phyloP scores from a whole-genome alignment of 805 yeast species.

The Sungouiella thailandica region DNA sequence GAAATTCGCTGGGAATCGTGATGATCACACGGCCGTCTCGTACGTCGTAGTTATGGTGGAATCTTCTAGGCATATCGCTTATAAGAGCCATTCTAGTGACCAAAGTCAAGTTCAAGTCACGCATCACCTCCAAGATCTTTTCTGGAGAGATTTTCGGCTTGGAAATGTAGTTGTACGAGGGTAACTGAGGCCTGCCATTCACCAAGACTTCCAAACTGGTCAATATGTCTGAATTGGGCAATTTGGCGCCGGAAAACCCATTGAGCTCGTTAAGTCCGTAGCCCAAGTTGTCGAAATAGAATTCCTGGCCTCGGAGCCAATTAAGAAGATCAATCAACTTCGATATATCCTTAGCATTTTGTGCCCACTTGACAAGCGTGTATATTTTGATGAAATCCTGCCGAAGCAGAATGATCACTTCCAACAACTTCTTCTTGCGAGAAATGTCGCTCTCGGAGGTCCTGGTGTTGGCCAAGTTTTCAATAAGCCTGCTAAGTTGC shows the following conservation, averaged over 20 bases:
- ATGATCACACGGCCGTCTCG: slow-evolving; percentile 74
- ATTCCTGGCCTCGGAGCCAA: slow-evolving; percentile 81
- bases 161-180: slow-evolving; percentile 55
- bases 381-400: slow-evolving; percentile 82
- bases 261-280: slow-evolving; percentile 66
- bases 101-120: slow-evolving; percentile 65
- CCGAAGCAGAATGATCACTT: slow-evolving; percentile 64
- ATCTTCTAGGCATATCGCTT: slow-evolving; percentile 58
- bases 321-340: slow-evolving; percentile 79
- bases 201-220: slow-evolving; percentile 84
- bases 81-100: slow-evolving; percentile 71
- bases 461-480: slow-evolving; percentile 47
- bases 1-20: slow-evolving; percentile 58
- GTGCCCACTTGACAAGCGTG: slow-evolving; percentile 87
- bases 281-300: slow-evolving; percentile 53
- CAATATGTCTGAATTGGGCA: slow-evolving; percentile 85
- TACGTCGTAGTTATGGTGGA: slow-evolving; percentile 53
- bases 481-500: slow-evolving; percentile 56
- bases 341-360: slow-evolving; percentile 64
- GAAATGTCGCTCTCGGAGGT: slow-evolving; percentile 49
- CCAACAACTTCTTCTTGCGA: slow-evolving; percentile 66
- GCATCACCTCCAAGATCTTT: slow-evolving; percentile 55
- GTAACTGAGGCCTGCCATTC: slow-evolving; percentile 70
- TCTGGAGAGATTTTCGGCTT: slow-evolving; percentile 46
- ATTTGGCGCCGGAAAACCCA: slow-evolving; percentile 78